Evolutionary conservation across 2,329 filamentous ascomycete species (phyloP).

Genomic region (Orbilia oligospora): DNA sequence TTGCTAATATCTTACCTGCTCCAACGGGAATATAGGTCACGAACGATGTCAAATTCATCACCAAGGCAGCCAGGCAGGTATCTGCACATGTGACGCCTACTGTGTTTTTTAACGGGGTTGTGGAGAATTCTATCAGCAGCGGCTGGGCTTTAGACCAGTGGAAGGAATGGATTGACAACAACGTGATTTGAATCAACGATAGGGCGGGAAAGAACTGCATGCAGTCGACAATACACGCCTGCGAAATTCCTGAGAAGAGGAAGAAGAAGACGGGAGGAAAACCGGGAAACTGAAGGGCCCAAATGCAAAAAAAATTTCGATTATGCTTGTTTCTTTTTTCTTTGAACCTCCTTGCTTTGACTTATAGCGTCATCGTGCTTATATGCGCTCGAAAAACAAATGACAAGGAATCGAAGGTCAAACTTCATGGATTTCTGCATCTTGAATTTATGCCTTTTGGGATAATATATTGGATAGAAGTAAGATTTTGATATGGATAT

Average conservation of each 20-base stretch:
- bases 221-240: conserved; percentile 1
- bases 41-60: conserved; percentile 84
- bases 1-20: conserved; percentile 29
- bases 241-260: too few relatives aligned
- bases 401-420: too few relatives aligned
- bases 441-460: neutral
- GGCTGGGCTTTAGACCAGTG: conserved; percentile 85
- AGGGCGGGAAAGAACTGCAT: neutral
- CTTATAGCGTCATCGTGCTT: neutral
- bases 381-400: neutral
- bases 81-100: conserved; percentile 94
- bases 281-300: neutral
- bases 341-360: neutral
- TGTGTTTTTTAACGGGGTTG: conserved; percentile 87
- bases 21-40: conserved; percentile 72
- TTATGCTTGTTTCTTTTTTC: neutral
- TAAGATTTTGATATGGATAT: neutral
- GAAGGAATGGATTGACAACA: conserved; percentile 83
- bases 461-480: neutral
- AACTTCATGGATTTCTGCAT: too few relatives aligned
- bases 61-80: conserved; percentile 83
- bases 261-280: neutral
- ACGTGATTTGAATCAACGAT: conserved; percentile 70
- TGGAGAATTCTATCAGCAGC: conserved; percentile 83
- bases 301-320: too few relatives aligned